A percentile compares a stretch with the other conserved stretches of the same genome.
Conservation (phyloP, 2,329 filamentous ascomycete genomes). For the Calonectria leucothoes region DNA sequence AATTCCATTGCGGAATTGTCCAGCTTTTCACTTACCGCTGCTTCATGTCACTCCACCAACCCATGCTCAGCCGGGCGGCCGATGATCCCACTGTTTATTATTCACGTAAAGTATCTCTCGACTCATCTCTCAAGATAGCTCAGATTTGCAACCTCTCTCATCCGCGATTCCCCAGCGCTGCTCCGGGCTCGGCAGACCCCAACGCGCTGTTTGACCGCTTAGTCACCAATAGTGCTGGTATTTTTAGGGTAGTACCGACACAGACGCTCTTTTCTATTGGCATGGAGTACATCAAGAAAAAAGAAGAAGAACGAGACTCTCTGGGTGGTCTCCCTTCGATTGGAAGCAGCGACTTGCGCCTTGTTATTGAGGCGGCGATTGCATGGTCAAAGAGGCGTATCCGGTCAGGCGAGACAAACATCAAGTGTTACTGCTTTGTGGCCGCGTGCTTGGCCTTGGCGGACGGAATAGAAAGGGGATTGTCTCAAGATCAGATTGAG, state of each 20-base stretch:
- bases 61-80: slow-evolving; percentile 56
- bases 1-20: slow-evolving; percentile 56
- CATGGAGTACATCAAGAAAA: slow-evolving; percentile 59
- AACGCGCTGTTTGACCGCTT: slow-evolving; percentile 51
- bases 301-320: slow-evolving; percentile 52
- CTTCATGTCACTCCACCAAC: slow-evolving; percentile 66
- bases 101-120: slow-evolving; percentile 62
- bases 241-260: slow-evolving; percentile 55
- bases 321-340: slow-evolving; percentile 45
- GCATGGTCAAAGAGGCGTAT: slow-evolving; percentile 49
- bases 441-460: slow-evolving; percentile 47
- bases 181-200: slow-evolving; percentile 34
- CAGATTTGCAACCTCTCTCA: slow-evolving; percentile 46
- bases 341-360: slow-evolving; percentile 46
- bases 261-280: slow-evolving; percentile 56
- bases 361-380: slow-evolving; percentile 42
- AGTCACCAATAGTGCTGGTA: slow-evolving; percentile 53
- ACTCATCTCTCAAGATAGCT: slow-evolving; percentile 52
- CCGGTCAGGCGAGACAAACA: slow-evolving; percentile 56
- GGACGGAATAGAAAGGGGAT: slow-evolving; percentile 46
- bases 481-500: slow-evolving; percentile 45
- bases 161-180: slow-evolving; percentile 22
- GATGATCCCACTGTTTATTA: slow-evolving; percentile 63
- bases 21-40: slow-evolving; percentile 59
- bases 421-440: slow-evolving; percentile 54